Evolutionary conservation across 768 basidiomycete genomes (phyloP), one percentile per base, ranked within the genome.

Genomic region (Trametes gibbosa): DNA sequence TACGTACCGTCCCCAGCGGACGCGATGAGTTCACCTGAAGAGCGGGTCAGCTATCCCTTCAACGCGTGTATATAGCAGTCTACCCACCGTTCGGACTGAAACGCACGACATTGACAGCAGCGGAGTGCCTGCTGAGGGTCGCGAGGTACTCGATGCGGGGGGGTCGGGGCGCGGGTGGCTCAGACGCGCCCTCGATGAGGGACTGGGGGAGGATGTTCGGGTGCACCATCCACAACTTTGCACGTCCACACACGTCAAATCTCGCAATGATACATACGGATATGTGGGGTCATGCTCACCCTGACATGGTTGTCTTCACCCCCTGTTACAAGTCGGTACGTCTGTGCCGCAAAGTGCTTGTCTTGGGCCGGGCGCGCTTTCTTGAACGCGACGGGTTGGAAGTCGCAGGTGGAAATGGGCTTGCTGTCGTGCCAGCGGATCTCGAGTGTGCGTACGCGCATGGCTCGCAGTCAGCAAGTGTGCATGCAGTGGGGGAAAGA

Each of bases 291-390:
- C 4, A 10, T 32, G 29, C 95, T 74, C 69, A 97, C 95, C 72
- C 97, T 79, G 68, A 99, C 93, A 77, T 95, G 89, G 68, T 95
- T 97, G 70, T 99, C 97, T 70, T 96, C 96, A 46, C 97, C 97
- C 13, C 87, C 94, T 0, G 97, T 98, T 0, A 95, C 97, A 19
- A 99, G 78, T 65, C 90, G 83, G 77, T 97, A 98, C n/a, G 85
- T 75, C 76, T 92, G 88, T 19, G 79, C 76, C 9, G 82, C 80
- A 69, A 81, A 90, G 62, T 75, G 80, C 71, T 74, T 78, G 62
- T 78, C 77, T 62, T 84, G 80, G 17, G 67, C 57, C 17, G 88
- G 87, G 74, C 88, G 84, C 76, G 89, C 86, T 73, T 86, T 89
- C 79, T 90, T 91, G 79, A 81, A 90, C 1, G 89, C 76, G 32